A percentile compares a stretch with the other conserved stretches of the same genome.
Conservation (phyloP, 305 asterid genomes). For the Rubia peregrina region DNA sequence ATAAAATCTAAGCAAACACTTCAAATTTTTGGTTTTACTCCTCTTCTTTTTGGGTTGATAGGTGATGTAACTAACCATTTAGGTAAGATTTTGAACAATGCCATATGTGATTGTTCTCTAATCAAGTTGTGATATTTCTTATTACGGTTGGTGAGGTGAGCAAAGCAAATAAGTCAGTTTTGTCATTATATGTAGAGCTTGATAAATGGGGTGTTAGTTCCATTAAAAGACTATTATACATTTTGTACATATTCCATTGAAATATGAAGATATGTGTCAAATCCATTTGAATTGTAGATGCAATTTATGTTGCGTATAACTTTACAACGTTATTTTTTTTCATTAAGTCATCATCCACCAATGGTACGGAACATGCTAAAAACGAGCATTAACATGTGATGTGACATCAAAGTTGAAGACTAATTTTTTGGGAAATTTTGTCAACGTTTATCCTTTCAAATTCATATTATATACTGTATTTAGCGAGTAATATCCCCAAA, state of each 20-base stretch:
- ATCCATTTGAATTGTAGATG: too few relatives aligned
- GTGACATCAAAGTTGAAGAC: conserved; percentile 58
- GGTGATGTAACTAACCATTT: background rate
- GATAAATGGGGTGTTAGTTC: background rate
- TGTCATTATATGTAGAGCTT: background rate
- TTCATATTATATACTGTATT: background rate
- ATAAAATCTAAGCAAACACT: background rate
- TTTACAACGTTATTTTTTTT: background rate
- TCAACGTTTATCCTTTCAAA: too few relatives aligned
- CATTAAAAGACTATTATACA: too few relatives aligned
- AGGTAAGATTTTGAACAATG: background rate
- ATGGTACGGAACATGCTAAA: conserved; percentile 58
- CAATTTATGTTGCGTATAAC: too few relatives aligned
- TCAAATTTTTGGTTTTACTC: background rate
- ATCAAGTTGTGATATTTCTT: background rate
- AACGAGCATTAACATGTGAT: conserved; percentile 47
- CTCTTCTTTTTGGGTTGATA: background rate
- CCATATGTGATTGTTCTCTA: background rate
- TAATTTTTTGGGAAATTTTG: conserved; percentile 49
- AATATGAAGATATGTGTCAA: too few relatives aligned
- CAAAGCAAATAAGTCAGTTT: background rate
- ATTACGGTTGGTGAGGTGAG: background rate
- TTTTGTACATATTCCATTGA: too few relatives aligned
- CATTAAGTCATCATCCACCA: conserved; percentile 58
- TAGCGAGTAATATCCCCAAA: background rate